Percentiles rank a stretch among this genome's conserved stretches.
These are phyloP conservation scores for Irpex sp. DNA, from an alignment of 1,284 basidiomycete species.

Conservation along the genomic window DNA sequence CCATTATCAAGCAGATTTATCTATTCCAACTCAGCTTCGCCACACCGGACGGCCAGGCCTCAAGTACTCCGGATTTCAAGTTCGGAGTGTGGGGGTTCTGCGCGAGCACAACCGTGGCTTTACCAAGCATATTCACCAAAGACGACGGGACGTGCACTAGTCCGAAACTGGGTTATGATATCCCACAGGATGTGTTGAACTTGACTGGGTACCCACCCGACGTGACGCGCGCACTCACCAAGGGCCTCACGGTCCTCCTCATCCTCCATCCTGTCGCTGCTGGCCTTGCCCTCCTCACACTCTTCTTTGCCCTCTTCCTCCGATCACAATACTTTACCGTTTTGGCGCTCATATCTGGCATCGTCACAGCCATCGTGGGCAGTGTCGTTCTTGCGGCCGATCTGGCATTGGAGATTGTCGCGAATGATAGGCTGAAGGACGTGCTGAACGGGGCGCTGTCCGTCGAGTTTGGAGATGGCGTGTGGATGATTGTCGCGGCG, in stretches of 20 bases:
- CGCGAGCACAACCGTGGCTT: slow-evolving; percentile 38
- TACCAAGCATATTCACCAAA: slow-evolving; percentile 26
- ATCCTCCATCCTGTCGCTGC: slow-evolving; percentile 64
- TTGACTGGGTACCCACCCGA: slow-evolving; percentile 39
- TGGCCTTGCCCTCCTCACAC: slow-evolving; percentile 50
- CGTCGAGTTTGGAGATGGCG: slow-evolving; percentile 59
- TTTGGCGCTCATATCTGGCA: slow-evolving; percentile 51
- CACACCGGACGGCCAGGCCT: slow-evolving; percentile 30
- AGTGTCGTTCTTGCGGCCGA: slow-evolving; percentile 58
- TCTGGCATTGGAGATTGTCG: slow-evolving; percentile 53
- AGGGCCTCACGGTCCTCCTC: slow-evolving; percentile 54
- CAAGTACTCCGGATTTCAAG: slow-evolving; percentile 55
- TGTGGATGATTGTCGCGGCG: slow-evolving; percentile 65
- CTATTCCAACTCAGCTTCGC: slow-evolving; percentile 54
- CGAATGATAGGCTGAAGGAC: slow-evolving; percentile 36
- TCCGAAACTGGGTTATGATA: slow-evolving; percentile 47
- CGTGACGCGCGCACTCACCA: slow-evolving; percentile 43
- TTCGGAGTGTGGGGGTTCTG: slow-evolving; percentile 80
- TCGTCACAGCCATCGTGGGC: slow-evolving; percentile 51
- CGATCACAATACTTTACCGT: slow-evolving; percentile 46
- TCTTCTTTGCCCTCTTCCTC: slow-evolving; percentile 54
- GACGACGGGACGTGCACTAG: slow-evolving; percentile 46
- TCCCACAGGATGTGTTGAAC: slow-evolving; percentile 29
- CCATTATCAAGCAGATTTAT: slow-evolving; percentile 72
- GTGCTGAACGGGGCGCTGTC: slow-evolving; percentile 33